Evolutionary conservation across 2,329 filamentous ascomycete genomes (phyloP).

Genomic region (Microdochium nivale): DNA sequence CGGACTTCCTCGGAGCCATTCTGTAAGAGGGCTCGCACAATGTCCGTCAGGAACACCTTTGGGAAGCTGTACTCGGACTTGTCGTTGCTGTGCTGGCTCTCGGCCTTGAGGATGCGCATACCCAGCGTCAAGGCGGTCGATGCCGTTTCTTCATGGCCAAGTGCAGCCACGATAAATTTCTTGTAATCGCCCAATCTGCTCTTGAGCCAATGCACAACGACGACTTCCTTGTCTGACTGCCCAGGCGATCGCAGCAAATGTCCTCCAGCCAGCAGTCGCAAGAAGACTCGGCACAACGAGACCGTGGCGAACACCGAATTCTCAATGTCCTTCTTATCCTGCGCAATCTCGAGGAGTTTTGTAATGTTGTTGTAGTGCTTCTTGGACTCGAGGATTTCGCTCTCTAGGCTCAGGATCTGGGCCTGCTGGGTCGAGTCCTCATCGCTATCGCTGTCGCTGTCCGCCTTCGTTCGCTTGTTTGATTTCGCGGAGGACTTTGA

Average conservation of each 20-base stretch:
- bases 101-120: conserved; percentile 79
- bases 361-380: conserved; percentile 90
- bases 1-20: conserved; percentile 51
- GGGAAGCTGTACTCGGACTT: conserved; percentile 63
- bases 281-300: conserved; percentile 78
- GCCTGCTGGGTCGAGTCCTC: conserved; percentile 47
- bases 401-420: conserved; percentile 67
- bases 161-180: conserved; percentile 47
- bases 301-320: conserved; percentile 62
- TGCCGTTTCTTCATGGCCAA: conserved; percentile 56
- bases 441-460: conserved; percentile 36
- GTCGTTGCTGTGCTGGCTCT: conserved; percentile 54
- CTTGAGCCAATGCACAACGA: conserved; percentile 72
- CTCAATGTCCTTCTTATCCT: conserved; percentile 41
- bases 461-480: conserved; percentile 42
- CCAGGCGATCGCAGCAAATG: conserved; percentile 57
- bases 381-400: conserved; percentile 73
- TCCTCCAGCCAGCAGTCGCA: conserved; percentile 69
- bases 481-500: conserved; percentile 29
- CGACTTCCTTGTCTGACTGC: conserved; percentile 62
- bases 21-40: conserved; percentile 55
- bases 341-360: conserved; percentile 54
- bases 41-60: conserved; percentile 52
- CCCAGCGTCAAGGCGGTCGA: conserved; percentile 66
- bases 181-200: conserved; percentile 67